Conservation (phyloP, 805 yeast species). For the Teunomyces cretensis region DNA sequence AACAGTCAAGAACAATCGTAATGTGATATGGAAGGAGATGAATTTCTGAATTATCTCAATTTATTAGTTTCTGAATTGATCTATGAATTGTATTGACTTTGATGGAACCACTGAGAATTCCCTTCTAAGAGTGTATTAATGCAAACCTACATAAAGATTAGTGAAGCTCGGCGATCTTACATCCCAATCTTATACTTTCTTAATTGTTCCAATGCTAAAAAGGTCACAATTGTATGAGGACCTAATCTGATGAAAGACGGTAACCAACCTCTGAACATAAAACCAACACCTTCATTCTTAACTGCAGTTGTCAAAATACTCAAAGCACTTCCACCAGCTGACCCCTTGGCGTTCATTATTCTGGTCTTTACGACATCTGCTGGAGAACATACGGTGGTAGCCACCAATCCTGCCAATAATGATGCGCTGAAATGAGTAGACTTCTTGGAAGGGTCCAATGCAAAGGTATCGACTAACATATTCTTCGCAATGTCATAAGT, state of each 20-base stretch:
- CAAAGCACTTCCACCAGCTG: slow-evolving; percentile 46
- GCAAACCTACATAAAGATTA: no score
- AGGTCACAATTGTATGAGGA: slow-evolving; percentile 73
- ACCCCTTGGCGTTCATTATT: slow-evolving; percentile 68
- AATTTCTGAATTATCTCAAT: no score
- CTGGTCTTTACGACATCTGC: slow-evolving; percentile 89
- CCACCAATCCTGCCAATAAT: slow-evolving; percentile 79
- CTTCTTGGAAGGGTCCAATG: slow-evolving; percentile 58
- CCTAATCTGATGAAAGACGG: slow-evolving; percentile 86
- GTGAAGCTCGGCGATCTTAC: slow-evolving; percentile 14
- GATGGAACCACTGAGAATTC: no score
- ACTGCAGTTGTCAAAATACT: slow-evolving; percentile 55
- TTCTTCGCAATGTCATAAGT: slow-evolving; percentile 77
- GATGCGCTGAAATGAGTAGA: slow-evolving; percentile 79
- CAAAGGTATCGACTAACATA: slow-evolving; percentile 48
- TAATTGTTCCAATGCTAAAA: slow-evolving; percentile 65
- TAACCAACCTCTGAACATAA: slow-evolving; percentile 89
- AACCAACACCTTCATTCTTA: slow-evolving; percentile 67
- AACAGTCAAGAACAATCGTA: no score
- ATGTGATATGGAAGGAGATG: no score
- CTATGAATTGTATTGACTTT: no score
- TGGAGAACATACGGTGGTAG: slow-evolving; percentile 90
- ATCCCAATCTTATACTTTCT: slow-evolving; percentile 54
- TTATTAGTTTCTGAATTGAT: no score
- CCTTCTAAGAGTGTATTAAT: no score